phyloP scores from a whole-genome alignment of 192 early-diverging fungal genomes.

The Coemansia guatemalensis region DNA sequence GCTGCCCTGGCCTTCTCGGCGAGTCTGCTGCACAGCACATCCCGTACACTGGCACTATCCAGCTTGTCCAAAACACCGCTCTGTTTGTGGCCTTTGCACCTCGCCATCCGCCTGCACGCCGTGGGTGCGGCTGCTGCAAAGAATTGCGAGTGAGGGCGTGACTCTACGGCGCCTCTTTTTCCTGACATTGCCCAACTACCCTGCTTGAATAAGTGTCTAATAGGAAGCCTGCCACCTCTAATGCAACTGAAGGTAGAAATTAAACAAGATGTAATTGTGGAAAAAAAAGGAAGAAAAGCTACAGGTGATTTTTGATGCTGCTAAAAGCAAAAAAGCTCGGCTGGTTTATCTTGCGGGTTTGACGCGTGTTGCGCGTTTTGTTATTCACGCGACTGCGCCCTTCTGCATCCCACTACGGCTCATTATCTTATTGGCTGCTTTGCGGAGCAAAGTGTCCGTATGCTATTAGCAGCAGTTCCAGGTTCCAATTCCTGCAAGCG shows the following conservation, averaged over 20 bases:
- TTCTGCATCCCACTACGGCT: neutral
- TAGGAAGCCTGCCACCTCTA: neutral
- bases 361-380: neutral
- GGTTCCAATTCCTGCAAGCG: no score
- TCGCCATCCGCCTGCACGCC: slow-evolving; percentile 1
- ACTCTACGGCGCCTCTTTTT: slow-evolving; percentile 30
- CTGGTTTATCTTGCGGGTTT: neutral
- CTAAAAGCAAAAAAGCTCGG: slow-evolving; percentile 6
- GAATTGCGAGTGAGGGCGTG: slow-evolving; percentile 48
- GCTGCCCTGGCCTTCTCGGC: slow-evolving; percentile 21
- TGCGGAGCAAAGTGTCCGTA: no score
- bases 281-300: slow-evolving; percentile 3
- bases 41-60: slow-evolving; percentile 40
- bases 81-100: neutral
- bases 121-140: slow-evolving; percentile 25
- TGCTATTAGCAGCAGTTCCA: no score
- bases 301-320: neutral
- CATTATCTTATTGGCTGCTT: neutral
- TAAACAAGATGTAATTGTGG: neutral
- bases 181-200: slow-evolving; percentile 27
- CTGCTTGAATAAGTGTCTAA: neutral
- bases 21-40: slow-evolving; percentile 47
- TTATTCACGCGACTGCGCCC: neutral
- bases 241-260: neutral
- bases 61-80: neutral